A percentile compares a stretch with the other conserved stretches of the same genome.
These are phyloP conservation scores for Backusella tarrabulga DNA, from an alignment of 192 early-diverging fungal genomes.

Conservation along the genomic window DNA sequence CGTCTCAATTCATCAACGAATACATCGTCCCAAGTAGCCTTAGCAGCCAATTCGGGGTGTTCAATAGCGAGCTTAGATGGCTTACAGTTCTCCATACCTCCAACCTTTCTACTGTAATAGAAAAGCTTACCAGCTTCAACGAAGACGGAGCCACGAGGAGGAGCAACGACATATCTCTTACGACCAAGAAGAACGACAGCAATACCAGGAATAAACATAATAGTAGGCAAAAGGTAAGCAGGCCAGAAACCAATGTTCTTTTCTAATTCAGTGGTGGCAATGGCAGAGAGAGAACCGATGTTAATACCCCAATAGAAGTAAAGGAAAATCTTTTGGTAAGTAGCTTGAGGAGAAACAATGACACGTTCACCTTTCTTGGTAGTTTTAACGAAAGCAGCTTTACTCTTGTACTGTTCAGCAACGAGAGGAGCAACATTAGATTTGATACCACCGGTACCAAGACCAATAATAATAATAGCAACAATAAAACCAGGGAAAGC, in stretches of 20 bases:
- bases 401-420: constrained; percentile 66
- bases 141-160: constrained; percentile 62
- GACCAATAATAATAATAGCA: constrained; percentile 68
- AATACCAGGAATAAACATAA: constrained; percentile 56
- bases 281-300: constrained; percentile 62
- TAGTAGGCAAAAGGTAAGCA: constrained; percentile 56
- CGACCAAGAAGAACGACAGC: constrained; percentile 51
- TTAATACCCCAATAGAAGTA: constrained; percentile 84
- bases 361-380: constrained; percentile 55
- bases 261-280: constrained; percentile 54
- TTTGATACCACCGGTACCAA: constrained; percentile 81
- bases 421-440: constrained; percentile 74
- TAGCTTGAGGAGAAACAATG: constrained; percentile 62
- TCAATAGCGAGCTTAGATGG: constrained; percentile 48
- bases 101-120: constrained; percentile 29
- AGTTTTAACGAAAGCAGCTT: constrained; percentile 55
- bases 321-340: constrained; percentile 76
- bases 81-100: constrained; percentile 61
- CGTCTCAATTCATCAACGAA: constrained; percentile 69
- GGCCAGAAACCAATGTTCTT: constrained; percentile 58
- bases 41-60: constrained; percentile 24
- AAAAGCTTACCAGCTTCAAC: constrained; percentile 48
- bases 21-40: constrained; percentile 63
- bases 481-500: constrained; percentile 67
- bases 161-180: constrained; percentile 48